Conservation (phyloP, 2,329 filamentous ascomycete species). For the Fusarium globosum region DNA sequence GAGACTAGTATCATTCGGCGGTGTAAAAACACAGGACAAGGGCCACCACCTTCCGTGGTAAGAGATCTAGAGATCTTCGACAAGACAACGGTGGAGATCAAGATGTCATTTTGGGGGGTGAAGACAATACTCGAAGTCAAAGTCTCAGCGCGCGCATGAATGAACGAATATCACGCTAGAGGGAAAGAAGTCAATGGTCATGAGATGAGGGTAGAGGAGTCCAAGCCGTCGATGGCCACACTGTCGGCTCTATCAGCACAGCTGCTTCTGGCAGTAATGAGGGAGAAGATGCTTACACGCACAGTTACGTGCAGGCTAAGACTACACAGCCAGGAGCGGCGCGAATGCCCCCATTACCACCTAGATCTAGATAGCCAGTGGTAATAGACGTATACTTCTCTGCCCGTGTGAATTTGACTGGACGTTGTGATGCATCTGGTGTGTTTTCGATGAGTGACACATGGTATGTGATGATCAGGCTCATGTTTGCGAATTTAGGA, state of each 20-base stretch:
- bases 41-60: too few species aligned
- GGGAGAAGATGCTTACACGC: too few species aligned
- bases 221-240: background rate
- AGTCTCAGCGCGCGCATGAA: background rate
- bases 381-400: accelerated
- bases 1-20: accelerated
- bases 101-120: background rate
- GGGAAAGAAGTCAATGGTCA: background rate
- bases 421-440: background rate
- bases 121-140: background rate
- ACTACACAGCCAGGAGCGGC: background rate
- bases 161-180: background rate
- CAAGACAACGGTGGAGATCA: too few species aligned
- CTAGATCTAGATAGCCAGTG: background rate
- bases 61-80: background rate
- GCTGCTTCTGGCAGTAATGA: too few species aligned
- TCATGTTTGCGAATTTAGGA: background rate
- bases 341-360: background rate
- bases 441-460: background rate
- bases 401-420: background rate
- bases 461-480: background rate
- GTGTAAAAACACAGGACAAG: accelerated
- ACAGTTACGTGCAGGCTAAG: too few species aligned
- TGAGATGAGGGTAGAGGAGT: background rate
- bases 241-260: too few species aligned